Percentiles rank a stretch among this genome's conserved stretches.
Evolutionary conservation across 805 yeast genomes (phyloP).

Genomic region (Metschnikowia corniflorae): DNA sequence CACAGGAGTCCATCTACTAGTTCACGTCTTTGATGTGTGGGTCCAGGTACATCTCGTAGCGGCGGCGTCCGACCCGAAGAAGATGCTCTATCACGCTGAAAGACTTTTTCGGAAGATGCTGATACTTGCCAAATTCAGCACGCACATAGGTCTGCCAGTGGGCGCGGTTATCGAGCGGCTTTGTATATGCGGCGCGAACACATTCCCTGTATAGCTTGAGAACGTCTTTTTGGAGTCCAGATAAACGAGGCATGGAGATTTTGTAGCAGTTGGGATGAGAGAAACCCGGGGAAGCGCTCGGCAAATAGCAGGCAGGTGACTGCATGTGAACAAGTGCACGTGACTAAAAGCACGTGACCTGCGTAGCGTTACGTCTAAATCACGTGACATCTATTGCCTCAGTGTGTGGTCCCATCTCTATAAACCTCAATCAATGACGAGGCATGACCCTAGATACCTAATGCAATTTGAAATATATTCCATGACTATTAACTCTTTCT

Average conservation of each 20-base stretch:
- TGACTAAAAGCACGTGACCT: background rate
- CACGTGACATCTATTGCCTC: no score
- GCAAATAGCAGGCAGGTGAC: conserved; percentile 1
- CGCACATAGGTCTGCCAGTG: conserved; percentile 47
- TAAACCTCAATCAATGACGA: no score
- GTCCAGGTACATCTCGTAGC: conserved; percentile 67
- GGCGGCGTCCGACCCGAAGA: conserved; percentile 67
- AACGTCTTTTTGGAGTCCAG: conserved; percentile 47
- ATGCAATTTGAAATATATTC: no score
- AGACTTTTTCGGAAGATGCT: conserved; percentile 64
- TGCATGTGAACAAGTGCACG: background rate
- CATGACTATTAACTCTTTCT: no score
- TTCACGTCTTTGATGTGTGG: conserved; percentile 69
- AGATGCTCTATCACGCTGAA: conserved; percentile 85
- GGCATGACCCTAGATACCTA: no score
- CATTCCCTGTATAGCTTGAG: conserved; percentile 48
- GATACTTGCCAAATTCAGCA: conserved; percentile 60
- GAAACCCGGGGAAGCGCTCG: conserved; percentile 24
- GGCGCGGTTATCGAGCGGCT: conserved; percentile 44
- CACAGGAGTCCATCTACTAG: conserved; percentile 6
- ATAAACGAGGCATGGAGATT: conserved; percentile 32
- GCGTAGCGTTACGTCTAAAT: no score
- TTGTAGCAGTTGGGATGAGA: conserved; percentile 23
- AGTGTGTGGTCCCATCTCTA: no score
- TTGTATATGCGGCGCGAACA: conserved; percentile 42